Base-by-base conservation (phyloP, 2,329 filamentous ascomycete species). In the Trichophaea hybrida region DNA sequence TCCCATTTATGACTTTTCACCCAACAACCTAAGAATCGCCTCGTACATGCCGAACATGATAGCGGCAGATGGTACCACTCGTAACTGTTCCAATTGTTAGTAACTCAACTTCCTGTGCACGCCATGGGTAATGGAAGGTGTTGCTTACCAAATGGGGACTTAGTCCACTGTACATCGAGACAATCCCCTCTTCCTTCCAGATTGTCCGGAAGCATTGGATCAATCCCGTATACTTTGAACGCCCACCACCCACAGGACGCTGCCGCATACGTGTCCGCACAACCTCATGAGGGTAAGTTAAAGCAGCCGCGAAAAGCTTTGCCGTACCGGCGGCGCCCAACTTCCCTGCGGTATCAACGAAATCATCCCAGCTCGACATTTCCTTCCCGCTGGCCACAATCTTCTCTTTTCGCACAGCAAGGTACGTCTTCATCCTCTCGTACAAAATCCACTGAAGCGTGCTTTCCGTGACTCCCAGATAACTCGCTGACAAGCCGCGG, bases 371-470 rank as follows among this genome's bases (percentile, higher is more conserved):
- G 66, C 76, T 73, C 4, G 75, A 86, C 71, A 80, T 83, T 40
- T 78, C 75, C 49, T 82, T 76, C 1, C 85, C 84, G 74, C 72
- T 82, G 67, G 64, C 73, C 63, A 70, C 76, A 53, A 80, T 77
- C 55, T 73, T 75, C 68, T 77, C 77, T 71, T 86, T 84, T 61
- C 88, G 76, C 49, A 75, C 74, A 50, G 79, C 80, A 37, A 96
- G 75, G n/a, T 77, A 76, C 31, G 80, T 76, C 78, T 96, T 97
- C 77, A 94, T 83, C 72, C 90, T 85, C 74, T 97, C 90, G 73
- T 96, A 97, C 68, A 96, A 74, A 69, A 94, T 84, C 89, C 89
- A 95, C 72, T 97, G 90, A 68, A 95, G 73, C 4, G 90, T 93
- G 65, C 84, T 90, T 75, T 96, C 91, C 1, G 85, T 85, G 17